These are phyloP conservation scores for Phtheirospermum japonicum DNA, from an alignment of 257 asterid genomes.

Conservation along the genomic window DNA sequence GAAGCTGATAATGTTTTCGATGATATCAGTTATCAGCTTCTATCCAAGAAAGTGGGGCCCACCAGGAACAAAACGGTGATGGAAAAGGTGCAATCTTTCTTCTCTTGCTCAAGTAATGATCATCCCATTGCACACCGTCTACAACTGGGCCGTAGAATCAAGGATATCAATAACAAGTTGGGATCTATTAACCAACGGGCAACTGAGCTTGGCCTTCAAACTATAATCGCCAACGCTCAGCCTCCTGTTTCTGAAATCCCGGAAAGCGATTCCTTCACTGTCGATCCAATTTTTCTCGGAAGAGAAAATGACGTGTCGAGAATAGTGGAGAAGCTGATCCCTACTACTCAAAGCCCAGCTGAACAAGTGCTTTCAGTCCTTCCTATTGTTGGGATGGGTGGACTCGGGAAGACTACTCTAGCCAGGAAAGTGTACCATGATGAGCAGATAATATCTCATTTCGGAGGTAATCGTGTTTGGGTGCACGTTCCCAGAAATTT, in stretches of 20 bases:
- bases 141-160: slow-evolving; percentile 20
- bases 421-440: slow-evolving; percentile 11
- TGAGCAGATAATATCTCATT: neutral
- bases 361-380: neutral
- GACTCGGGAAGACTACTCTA: slow-evolving; percentile 28
- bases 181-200: neutral
- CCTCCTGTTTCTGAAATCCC: neutral
- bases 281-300: slow-evolving; percentile 2
- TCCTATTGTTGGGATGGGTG: too few species aligned
- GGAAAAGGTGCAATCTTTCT: slow-evolving; percentile 1
- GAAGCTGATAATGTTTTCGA: slow-evolving; percentile 32
- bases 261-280: neutral
- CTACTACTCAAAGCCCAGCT: neutral
- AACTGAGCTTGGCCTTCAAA: neutral
- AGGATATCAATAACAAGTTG: slow-evolving; percentile 12
- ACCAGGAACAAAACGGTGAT: neutral
- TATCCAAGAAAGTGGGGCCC: neutral
- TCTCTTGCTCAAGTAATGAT: neutral
- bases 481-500: neutral
- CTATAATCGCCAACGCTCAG: too few species aligned
- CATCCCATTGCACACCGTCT: too few species aligned
- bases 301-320: neutral
- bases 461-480: neutral
- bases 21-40: slow-evolving; percentile 21
- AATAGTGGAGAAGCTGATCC: slow-evolving; percentile 1